phyloP scores from a whole-genome alignment of 495 filamentous ascomycete genomes.

The Chlorociboria aeruginascens region DNA sequence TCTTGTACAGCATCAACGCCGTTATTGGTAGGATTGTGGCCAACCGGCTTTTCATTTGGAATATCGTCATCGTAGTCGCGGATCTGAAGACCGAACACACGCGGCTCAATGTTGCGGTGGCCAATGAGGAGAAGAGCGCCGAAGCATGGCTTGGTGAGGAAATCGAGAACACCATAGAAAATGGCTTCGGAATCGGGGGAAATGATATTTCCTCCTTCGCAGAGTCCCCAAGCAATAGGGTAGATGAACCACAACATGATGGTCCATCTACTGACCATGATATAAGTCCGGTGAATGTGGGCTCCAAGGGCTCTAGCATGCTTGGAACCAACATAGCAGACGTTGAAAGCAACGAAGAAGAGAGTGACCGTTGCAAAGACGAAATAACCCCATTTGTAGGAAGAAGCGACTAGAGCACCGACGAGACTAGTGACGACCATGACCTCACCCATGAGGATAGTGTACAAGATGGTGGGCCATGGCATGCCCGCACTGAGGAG shows the following conservation, averaged over 20 bases:
- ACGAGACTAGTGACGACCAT: conserved; percentile 54
- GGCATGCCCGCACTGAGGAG: conserved; percentile 53
- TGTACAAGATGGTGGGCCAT: conserved; percentile 51
- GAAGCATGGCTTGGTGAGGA: conserved; percentile 49
- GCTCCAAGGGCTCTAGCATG: conserved; percentile 45
- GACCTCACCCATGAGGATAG: conserved; percentile 46
- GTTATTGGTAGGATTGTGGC: neutral
- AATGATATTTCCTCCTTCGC: conserved; percentile 58
- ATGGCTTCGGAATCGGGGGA: conserved; percentile 49
- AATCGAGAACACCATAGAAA: conserved; percentile 62
- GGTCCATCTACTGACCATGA: conserved; percentile 36
- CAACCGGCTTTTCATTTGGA: neutral
- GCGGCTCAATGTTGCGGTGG: conserved; percentile 41
- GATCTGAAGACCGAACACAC: conserved; percentile 31
- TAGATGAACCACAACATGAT: conserved; percentile 53
- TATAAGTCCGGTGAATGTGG: conserved; percentile 39
- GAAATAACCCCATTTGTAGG: conserved; percentile 62
- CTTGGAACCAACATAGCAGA: conserved; percentile 38
- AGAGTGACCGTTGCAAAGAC: conserved; percentile 47
- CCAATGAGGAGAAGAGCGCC: conserved; percentile 40
- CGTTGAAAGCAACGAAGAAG: conserved; percentile 44
- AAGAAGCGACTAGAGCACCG: conserved; percentile 42
- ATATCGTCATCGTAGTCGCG: conserved; percentile 12
- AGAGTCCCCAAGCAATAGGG: conserved; percentile 56
- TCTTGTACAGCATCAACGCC: neutral